Evolutionary conservation across 495 filamentous ascomycete genomes (phyloP).

Genomic region (Hypoxylon fragiforme): DNA sequence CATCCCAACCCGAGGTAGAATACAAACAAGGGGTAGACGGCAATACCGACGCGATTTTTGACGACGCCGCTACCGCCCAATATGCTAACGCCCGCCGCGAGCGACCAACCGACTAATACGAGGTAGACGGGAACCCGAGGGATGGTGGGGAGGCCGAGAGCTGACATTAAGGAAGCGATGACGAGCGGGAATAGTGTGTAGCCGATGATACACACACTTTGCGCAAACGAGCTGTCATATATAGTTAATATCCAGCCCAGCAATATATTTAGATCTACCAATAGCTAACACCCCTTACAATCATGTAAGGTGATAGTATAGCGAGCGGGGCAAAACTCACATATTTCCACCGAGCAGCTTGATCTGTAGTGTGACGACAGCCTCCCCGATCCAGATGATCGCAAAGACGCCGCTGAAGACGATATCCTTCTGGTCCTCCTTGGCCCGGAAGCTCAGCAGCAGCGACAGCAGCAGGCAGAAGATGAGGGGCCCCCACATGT

Average conservation of each 20-base stretch:
- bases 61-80: constrained; percentile 93
- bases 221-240: constrained; percentile 82
- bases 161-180: constrained; percentile 87
- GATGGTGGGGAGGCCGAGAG: constrained; percentile 73
- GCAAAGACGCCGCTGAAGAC: constrained; percentile 97
- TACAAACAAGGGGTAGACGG: constrained; percentile 93
- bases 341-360: constrained; percentile 97
- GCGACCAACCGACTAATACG: constrained; percentile 83
- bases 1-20: constrained; percentile 94
- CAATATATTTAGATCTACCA: no score
- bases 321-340: constrained; percentile 57
- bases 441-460: constrained; percentile 77
- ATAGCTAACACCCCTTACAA: neutral
- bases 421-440: constrained; percentile 73
- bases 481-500: constrained; percentile 93
- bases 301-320: no score
- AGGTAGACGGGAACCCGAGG: constrained; percentile 87
- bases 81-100: constrained; percentile 95
- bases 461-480: constrained; percentile 88
- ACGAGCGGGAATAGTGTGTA: constrained; percentile 99
- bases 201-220: constrained; percentile 95
- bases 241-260: neutral
- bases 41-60: constrained; percentile 90
- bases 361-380: constrained; percentile 97
- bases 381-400: constrained; percentile 95